Percentiles rank a stretch among this genome's conserved stretches.
phyloP scores from a whole-genome alignment of 2,329 filamentous ascomycete genomes.

The Albophoma yamanashiensis region DNA sequence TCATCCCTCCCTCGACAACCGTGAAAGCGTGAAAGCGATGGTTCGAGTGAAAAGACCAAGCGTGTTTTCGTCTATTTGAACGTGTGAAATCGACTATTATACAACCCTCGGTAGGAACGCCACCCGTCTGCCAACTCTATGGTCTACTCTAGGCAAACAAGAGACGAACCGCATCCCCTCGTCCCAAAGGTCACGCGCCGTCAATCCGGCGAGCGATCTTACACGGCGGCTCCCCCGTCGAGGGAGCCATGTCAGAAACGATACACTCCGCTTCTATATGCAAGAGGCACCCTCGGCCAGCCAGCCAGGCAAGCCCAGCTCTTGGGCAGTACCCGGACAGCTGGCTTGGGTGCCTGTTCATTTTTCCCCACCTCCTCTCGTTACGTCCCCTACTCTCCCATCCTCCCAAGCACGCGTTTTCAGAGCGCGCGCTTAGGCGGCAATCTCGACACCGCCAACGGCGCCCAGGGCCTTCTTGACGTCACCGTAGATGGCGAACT shows the following conservation, averaged over 20 bases:
- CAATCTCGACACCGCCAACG: conserved; percentile 12
- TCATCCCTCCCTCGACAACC: not conserved
- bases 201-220: not conserved
- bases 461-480: conserved; percentile 50
- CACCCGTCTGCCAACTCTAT: conserved; percentile 11
- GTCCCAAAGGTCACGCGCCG: not conserved
- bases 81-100: conserved; percentile 17
- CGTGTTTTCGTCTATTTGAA: conserved; percentile 5
- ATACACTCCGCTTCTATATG: not conserved
- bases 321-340: conserved; percentile 5
- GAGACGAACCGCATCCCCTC: conserved; percentile 1
- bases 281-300: not conserved
- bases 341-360: not conserved
- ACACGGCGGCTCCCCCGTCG: not conserved
- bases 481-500: conserved; percentile 82
- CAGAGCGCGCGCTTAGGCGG: conserved; percentile 9
- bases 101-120: conserved; percentile 14
- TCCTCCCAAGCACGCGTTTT: not conserved
- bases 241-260: not conserved
- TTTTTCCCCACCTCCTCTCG: not conserved
- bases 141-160: conserved; percentile 10
- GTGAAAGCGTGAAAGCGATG: not conserved
- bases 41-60: not conserved
- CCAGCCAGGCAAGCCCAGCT: conserved; percentile 6
- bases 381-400: not conserved